Base-by-base conservation (phyloP, 306 rosid genomes). In the Cucurbita moschata region DNA sequence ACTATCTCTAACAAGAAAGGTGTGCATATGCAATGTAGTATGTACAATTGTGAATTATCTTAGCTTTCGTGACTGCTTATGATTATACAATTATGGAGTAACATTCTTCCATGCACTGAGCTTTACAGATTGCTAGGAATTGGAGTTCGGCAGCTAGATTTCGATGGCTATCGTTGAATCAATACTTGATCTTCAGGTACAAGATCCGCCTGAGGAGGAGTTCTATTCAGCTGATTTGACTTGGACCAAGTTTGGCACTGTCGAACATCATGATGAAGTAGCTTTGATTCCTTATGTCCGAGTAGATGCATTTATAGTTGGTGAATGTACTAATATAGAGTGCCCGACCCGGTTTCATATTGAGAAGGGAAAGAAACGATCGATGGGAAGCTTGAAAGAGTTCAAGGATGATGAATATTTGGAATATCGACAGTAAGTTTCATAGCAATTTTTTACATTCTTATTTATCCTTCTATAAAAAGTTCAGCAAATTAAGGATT, bases 341-440 rank as follows among this genome's bases (percentile, higher is more conserved):
- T 87, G 86, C 83, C 97, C 98, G 4, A 89, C 98, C 1, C 83
- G 89, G 23, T 94, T 94, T 79, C 98, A 90, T 76, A 86, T 90
- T 21, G 98, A 94, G 78, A 80, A 95, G 80, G 94, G 85, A 67
- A 77, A 94, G 78, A 94, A 88, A 81, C 85, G 96, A 19, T 75
- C 82, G 21, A 79, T 84, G 71, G 98, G 96, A 15, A 86, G 84
- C 86, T 86, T 94, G 84, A 94, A 86, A 81, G 95, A 89, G 60
- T 90, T 77, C 86, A 90, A 81, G 85, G 90, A 88, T 75, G 98
- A 94, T 76, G 98, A 90, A 38, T 94, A 88, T 83, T 84, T 94
- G 80, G 97, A 90, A 81, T 90, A 88, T 74, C 90, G 92, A 79
- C 82, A 80, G 98, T 94, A 85, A 90, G 97, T 86, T 19, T 10